Evolutionary conservation across 129 eudicot species (phyloP).

Genomic region (Flaveria robusta): DNA sequence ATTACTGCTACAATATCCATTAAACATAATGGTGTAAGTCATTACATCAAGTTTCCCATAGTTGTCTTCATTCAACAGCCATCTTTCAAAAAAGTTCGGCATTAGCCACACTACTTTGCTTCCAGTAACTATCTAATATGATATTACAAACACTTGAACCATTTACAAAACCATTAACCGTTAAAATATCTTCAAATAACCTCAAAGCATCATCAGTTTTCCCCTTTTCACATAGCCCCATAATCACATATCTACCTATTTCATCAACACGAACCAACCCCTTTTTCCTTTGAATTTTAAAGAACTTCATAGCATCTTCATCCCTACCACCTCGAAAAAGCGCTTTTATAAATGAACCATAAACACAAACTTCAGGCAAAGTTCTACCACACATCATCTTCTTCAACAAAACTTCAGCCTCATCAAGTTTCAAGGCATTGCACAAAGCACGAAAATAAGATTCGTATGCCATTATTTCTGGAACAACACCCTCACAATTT

Average conservation of each 20-base stretch:
- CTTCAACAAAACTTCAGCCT: constrained; percentile 48
- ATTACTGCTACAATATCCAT: constrained; percentile 44
- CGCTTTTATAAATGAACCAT: constrained; percentile 47
- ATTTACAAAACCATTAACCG: constrained; percentile 21
- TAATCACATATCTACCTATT: constrained; percentile 37
- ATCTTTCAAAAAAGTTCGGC: constrained; percentile 38
- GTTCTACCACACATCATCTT: constrained; percentile 43
- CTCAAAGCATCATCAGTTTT: constrained; percentile 39
- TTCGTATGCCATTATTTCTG: constrained; percentile 47
- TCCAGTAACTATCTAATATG: constrained; percentile 41
- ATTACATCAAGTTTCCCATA: constrained; percentile 21
- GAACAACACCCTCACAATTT: constrained; percentile 46
- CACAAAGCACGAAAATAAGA: constrained; percentile 48
- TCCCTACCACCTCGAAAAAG: constrained; percentile 46
- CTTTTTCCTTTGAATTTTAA: constrained; percentile 43
- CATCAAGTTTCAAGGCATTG: constrained; percentile 39
- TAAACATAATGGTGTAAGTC: constrained; percentile 36
- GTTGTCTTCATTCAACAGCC: constrained; percentile 19
- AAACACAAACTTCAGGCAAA: constrained; percentile 49
- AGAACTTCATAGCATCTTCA: constrained; percentile 50
- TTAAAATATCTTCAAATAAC: constrained; percentile 38
- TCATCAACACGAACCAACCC: constrained; percentile 50
- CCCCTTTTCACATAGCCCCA: constrained; percentile 45
- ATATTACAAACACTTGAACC: constrained; percentile 24
- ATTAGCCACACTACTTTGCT: constrained; percentile 22